Percentiles rank a stretch among this genome's conserved stretches.
Evolutionary conservation across 116 monocot genomes (phyloP).

Genomic region (Posidonia oceanica): DNA sequence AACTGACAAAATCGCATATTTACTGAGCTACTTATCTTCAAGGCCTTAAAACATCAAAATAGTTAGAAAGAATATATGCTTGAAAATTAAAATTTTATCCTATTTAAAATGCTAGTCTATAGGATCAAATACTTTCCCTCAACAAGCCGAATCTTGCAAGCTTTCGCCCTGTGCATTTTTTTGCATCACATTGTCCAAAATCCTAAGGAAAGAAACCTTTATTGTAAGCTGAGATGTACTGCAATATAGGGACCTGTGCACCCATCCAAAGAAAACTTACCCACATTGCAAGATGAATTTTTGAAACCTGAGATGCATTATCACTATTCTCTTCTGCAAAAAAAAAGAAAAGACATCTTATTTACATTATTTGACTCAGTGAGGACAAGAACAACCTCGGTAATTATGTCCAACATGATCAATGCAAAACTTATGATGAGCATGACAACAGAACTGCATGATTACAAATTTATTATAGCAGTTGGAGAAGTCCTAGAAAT

Average conservation of each 20-base stretch:
- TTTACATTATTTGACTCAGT: neutral
- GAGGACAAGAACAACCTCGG: neutral
- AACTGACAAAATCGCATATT: neutral
- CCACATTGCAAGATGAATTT: conserved; percentile 95
- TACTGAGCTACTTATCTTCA: neutral
- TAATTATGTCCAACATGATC: neutral
- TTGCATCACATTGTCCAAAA: conserved; percentile 92
- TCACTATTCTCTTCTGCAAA: conserved; percentile 43
- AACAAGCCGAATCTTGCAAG: conserved; percentile 89
- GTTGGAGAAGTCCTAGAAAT: no score
- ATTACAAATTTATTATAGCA: no score
- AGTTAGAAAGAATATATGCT: no score
- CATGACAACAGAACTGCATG: no score
- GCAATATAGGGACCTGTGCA: neutral
- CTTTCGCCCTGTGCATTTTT: conserved; percentile 93
- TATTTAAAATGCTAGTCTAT: neutral
- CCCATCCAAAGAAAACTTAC: conserved; percentile 29
- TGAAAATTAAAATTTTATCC: no score
- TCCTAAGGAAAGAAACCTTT: conserved; percentile 35
- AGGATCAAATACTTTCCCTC: conserved; percentile 31
- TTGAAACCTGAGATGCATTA: conserved; percentile 26
- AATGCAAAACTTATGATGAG: neutral
- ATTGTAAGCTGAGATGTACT: no score
- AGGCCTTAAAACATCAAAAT: no score
- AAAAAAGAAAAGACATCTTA: neutral